Evolutionary conservation across 1,284 basidiomycete genomes (phyloP).

Genomic region (Termitomyces sp.): DNA sequence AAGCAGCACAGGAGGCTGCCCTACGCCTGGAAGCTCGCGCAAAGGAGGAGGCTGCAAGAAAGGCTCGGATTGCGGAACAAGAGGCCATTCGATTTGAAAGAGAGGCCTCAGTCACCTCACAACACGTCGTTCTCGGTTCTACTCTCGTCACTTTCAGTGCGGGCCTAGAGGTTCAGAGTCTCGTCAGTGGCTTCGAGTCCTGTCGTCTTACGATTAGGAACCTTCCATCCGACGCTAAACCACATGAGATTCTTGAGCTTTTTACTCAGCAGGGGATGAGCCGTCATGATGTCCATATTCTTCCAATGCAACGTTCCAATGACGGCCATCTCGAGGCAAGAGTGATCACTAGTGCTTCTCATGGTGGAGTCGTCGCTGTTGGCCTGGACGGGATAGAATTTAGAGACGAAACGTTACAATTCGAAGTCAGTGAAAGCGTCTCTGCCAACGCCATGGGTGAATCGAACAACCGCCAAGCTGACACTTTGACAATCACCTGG

Average conservation of each 20-base stretch:
- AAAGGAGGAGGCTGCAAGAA: constrained; percentile 14
- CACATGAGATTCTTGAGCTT: constrained; percentile 34
- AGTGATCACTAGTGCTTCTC: constrained; percentile 34
- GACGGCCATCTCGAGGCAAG: constrained; percentile 30
- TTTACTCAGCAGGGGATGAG: constrained; percentile 36
- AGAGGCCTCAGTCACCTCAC: constrained; percentile 37
- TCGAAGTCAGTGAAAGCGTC: constrained; percentile 35
- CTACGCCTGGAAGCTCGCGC: constrained; percentile 14
- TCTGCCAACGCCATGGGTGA: constrained; percentile 36
- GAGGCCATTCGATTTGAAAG: constrained; percentile 20
- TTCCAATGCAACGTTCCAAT: constrained; percentile 22
- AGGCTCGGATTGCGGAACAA: constrained; percentile 18
- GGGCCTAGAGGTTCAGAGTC: constrained; percentile 37
- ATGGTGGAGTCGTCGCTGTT: constrained; percentile 32
- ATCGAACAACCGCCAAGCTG: constrained; percentile 23
- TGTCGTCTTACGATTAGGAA: constrained; percentile 40
- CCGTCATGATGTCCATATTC: constrained; percentile 27
- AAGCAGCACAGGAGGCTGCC: constrained; percentile 10
- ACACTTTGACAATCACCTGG: constrained; percentile 43
- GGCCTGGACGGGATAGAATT: constrained; percentile 42
- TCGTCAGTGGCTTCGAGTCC: constrained; percentile 45
- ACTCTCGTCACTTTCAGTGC: constrained; percentile 44
- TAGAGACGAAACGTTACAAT: constrained; percentile 31
- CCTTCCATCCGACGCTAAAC: constrained; percentile 34
- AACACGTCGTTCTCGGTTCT: constrained; percentile 39